Evolutionary conservation across 2,329 filamentous ascomycete genomes (phyloP), one percentile per base, ranked within the genome.

Genomic region (Bertia moriformis): DNA sequence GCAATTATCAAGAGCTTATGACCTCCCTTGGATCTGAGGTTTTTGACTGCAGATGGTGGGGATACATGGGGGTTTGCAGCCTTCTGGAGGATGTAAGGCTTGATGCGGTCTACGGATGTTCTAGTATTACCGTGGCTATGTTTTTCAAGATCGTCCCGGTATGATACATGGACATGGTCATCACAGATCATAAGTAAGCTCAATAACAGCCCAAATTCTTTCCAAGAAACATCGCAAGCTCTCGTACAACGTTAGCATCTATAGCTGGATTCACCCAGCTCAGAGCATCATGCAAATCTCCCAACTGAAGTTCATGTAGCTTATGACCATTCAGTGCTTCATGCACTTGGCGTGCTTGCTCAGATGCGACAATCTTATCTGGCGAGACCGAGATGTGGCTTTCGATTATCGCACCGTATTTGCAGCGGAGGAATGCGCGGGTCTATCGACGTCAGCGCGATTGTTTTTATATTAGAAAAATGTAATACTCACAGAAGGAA

Each of bases 401-500:
- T 42, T 60, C 56, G 14, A 58, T 50, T 22, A 65, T 55, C 17
- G 51, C 50, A 15, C 61, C 61, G 15, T 58, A 52, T 44, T 60
- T 61, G 14, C 58, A 41, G 19, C 56, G 55, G 14, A 65, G 51
- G 35, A 60, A 61, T 32, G 58, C 51, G 35, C 52, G 56, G n/a
- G 60, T 61, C 60, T 63, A 32, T 20, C 22, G 14, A n/a, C 5
- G 17, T 27, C 33, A 33, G 4, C 20, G 19, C 2, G n/a, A n/a
- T n/a, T n/a, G n/a, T n/a, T n/a, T n/a, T n/a, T 17, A 14, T 10
- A 20, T 14, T 12, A 10, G 14, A 18, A 3, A 19, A 14, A 3
- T 12, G 12, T 7, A n/a, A n/a, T n/a, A n/a, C 65, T 53, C 51
- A 69, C 68, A 32, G 59, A 59, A 19, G 55, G 43, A 3, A 63